Conservation (phyloP, 1,284 basidiomycete species). For the Puccinia sorghi region DNA sequence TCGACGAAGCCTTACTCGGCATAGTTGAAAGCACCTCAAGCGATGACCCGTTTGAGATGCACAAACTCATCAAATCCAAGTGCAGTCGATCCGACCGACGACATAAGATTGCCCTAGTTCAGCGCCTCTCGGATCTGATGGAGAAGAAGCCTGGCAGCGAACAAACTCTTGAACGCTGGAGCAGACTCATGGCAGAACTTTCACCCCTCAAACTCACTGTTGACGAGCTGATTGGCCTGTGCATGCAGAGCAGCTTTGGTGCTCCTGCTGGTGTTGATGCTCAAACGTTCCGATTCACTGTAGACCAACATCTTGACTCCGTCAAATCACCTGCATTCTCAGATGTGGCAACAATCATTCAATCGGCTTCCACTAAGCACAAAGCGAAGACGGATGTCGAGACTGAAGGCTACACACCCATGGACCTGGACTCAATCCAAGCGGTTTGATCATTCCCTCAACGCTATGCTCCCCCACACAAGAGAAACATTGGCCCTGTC, state of each 20-base stretch:
- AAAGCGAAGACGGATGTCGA: not conserved
- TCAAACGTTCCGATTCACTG: not conserved
- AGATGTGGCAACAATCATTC: not conserved
- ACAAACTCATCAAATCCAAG: not conserved
- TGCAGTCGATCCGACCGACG: not conserved
- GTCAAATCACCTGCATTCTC: not conserved
- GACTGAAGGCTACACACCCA: not conserved
- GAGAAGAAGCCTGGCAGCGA: not conserved
- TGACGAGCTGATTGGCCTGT: not conserved
- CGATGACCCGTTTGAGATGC: not conserved
- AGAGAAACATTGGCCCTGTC: too few species aligned
- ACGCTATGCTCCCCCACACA: not conserved
- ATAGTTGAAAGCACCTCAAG: not conserved
- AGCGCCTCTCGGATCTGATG: not conserved
- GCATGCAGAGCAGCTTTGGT: not conserved
- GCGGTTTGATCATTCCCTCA: too few species aligned
- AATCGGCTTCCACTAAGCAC: not conserved
- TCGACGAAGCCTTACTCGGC: too few species aligned
- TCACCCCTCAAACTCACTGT: not conserved
- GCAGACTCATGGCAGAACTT: not conserved
- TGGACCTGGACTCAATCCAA: too few species aligned
- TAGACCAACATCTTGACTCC: not conserved
- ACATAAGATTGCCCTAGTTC: not conserved
- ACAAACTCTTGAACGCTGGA: not conserved
- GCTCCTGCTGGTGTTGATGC: not conserved